Conservation (phyloP, 2,329 filamentous ascomycete genomes). For the Talaromyces amestolkiae region DNA sequence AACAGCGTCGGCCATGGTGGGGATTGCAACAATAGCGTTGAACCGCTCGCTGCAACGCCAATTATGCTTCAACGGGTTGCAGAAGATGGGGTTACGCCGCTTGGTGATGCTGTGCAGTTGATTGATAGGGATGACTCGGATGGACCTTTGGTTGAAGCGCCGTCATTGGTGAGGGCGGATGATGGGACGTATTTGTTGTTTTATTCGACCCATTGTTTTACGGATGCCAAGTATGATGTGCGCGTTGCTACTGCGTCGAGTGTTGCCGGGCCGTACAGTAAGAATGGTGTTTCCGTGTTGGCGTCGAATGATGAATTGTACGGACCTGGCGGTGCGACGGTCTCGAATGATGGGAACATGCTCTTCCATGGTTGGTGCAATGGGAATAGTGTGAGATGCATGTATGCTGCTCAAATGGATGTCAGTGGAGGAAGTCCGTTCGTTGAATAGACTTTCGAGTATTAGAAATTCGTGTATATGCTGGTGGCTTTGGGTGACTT, state of each 20-base stretch:
- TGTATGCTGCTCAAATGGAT: constrained; percentile 30
- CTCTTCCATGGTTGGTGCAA: constrained; percentile 35
- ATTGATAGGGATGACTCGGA: constrained; percentile 63
- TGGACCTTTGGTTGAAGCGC: constrained; percentile 63
- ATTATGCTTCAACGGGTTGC: constrained; percentile 42
- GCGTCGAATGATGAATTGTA: constrained; percentile 31
- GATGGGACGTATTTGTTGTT: constrained; percentile 57
- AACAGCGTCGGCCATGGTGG: constrained; percentile 65
- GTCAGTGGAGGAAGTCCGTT: constrained; percentile 17
- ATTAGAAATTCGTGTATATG: neutral
- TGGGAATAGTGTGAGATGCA: constrained; percentile 27
- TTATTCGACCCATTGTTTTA: constrained; percentile 61
- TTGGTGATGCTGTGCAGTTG: constrained; percentile 56
- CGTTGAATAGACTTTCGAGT: neutral
- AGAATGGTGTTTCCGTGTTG: constrained; percentile 35
- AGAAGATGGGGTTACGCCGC: constrained; percentile 51
- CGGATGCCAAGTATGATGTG: constrained; percentile 56
- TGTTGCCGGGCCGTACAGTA: constrained; percentile 40
- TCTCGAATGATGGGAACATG: constrained; percentile 34
- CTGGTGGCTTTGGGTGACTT: neutral
- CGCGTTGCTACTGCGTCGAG: constrained; percentile 54
- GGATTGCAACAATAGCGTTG: constrained; percentile 47
- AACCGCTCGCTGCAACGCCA: constrained; percentile 36
- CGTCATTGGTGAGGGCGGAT: constrained; percentile 47
- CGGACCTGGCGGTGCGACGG: constrained; percentile 35